Evolutionary conservation across 768 basidiomycete genomes (phyloP).

Genomic region (Auricularia sp.): DNA sequence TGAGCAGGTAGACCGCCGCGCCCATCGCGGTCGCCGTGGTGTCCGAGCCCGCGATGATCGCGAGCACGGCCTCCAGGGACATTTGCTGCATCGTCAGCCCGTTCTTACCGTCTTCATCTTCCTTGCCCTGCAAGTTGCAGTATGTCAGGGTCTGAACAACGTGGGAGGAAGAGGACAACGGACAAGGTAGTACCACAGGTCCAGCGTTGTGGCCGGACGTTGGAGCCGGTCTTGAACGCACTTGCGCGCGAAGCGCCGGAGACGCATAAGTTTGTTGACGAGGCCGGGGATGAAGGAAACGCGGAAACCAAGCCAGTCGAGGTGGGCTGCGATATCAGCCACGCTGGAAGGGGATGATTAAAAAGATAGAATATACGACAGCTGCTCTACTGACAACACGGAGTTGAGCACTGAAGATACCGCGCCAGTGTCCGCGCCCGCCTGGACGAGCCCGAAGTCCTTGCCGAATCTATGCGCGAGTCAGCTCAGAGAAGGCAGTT

Average conservation of each 20-base stretch:
- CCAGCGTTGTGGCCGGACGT: background rate
- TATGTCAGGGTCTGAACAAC: background rate
- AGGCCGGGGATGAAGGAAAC: background rate
- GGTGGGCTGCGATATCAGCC: background rate
- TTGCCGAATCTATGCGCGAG: background rate
- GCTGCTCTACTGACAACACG: background rate
- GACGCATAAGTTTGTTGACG: background rate
- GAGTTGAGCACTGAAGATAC: background rate
- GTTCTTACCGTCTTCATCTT: background rate
- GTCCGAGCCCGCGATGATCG: background rate
- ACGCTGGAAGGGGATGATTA: background rate
- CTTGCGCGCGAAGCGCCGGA: background rate
- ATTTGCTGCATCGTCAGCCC: background rate
- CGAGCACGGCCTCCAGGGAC: background rate
- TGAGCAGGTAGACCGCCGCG: constrained; percentile 13
- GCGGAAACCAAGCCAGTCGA: background rate
- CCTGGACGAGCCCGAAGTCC: background rate
- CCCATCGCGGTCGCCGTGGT: constrained; percentile 23
- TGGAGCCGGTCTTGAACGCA: background rate
- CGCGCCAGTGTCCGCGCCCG: background rate
- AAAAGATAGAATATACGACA: background rate
- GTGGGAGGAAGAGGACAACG: background rate
- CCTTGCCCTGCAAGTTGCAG: background rate
- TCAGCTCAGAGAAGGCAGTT: background rate
- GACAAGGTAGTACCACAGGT: background rate